Conservation (phyloP, 2,329 filamentous ascomycete species). For the Aspergillus hiratsukae region DNA sequence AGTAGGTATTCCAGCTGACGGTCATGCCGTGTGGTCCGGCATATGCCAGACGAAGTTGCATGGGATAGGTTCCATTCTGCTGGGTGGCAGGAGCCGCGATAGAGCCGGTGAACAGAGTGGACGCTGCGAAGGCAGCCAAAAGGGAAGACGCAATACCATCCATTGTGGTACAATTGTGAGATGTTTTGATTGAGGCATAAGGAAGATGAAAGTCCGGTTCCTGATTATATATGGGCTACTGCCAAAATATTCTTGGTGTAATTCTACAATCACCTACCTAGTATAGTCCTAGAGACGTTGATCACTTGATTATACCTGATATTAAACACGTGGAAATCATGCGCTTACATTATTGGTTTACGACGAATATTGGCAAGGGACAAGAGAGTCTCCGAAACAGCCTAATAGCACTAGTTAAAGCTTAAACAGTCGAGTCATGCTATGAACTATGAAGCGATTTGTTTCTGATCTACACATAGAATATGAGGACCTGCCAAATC, state of each 20-base stretch:
- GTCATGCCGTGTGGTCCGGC: conserved; percentile 14
- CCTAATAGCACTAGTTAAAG: neutral
- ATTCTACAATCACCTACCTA: neutral
- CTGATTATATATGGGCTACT: no score
- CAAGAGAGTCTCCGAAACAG: no score
- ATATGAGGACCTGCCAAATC: no score
- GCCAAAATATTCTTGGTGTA: no score
- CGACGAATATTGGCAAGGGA: neutral
- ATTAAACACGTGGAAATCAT: neutral
- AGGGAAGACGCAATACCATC: neutral
- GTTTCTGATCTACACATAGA: no score
- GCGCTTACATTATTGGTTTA: neutral
- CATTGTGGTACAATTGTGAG: neutral
- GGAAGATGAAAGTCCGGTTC: no score
- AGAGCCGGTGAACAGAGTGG: neutral
- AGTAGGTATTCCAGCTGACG: conserved; percentile 32
- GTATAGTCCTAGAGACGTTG: neutral
- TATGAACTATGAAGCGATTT: neutral
- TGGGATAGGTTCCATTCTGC: neutral
- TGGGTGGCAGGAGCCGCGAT: neutral
- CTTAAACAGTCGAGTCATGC: neutral
- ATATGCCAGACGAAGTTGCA: conserved; percentile 13
- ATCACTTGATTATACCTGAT: neutral
- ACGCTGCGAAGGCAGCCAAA: neutral
- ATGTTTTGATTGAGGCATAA: no score